Conservation (phyloP, 345 rosid genomes). For the Lenwebbia sp. region DNA sequence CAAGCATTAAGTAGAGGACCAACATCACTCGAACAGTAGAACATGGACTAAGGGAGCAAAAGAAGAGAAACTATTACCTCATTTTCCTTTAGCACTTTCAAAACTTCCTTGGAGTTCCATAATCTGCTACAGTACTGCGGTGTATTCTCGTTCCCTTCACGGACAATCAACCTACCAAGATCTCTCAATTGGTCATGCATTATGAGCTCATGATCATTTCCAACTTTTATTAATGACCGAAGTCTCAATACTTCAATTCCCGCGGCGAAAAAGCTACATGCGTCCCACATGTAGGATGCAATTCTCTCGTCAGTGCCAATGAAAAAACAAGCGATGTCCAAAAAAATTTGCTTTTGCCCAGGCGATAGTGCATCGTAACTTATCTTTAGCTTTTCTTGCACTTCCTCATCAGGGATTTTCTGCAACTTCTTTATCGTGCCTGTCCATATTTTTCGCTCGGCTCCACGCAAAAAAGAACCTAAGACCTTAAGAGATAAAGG, state of each 20-base stretch:
- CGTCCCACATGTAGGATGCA: neutral
- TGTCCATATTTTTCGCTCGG: neutral
- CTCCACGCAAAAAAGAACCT: accelerated
- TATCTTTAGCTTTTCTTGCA: neutral
- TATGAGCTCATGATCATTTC: no score
- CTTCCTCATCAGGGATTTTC: neutral
- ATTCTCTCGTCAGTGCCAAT: neutral
- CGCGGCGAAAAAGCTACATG: accelerated
- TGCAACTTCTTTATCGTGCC: neutral
- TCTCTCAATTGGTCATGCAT: neutral
- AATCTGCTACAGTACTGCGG: neutral
- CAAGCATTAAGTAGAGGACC: neutral
- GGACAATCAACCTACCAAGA: neutral
- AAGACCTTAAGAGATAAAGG: neutral
- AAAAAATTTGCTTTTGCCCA: neutral
- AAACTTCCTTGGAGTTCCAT: neutral
- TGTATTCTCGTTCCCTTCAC: accelerated
- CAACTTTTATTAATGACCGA: neutral
- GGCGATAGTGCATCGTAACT: neutral
- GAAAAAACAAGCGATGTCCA: neutral
- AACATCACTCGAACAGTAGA: no score
- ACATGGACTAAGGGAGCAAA: neutral
- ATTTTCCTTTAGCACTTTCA: neutral
- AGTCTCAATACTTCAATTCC: neutral
- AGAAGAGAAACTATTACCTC: neutral